Conservation (phyloP, 2,329 filamentous ascomycete species). For the Fonsecaea pugnacius region DNA sequence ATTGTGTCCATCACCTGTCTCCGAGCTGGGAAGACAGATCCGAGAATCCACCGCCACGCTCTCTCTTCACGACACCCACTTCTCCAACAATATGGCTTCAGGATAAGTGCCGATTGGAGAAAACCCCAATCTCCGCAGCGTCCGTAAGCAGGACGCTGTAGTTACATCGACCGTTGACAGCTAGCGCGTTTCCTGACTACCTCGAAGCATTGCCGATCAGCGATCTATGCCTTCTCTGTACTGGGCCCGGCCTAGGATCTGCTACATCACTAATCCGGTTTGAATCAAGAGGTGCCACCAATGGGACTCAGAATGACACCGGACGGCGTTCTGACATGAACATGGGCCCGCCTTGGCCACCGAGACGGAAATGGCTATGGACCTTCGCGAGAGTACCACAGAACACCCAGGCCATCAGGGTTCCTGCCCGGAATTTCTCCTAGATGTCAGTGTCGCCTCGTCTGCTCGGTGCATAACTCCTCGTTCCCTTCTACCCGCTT, state of each 20-base stretch:
- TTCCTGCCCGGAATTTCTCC: constrained; percentile 10
- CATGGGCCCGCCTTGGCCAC: neutral
- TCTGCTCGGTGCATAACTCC: neutral
- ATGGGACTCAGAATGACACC: neutral
- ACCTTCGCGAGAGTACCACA: neutral
- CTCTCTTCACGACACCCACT: neutral
- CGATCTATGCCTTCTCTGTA: neutral
- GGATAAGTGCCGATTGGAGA: constrained; percentile 18
- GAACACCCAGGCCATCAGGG: neutral
- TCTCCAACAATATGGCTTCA: constrained; percentile 3
- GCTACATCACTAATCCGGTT: neutral
- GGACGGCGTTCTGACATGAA: neutral
- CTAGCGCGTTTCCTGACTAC: neutral
- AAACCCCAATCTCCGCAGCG: constrained; percentile 17
- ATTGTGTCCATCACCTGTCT: neutral
- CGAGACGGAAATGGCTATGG: constrained; percentile 9
- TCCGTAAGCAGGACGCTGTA: neutral
- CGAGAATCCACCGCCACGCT: neutral
- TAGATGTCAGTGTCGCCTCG: neutral
- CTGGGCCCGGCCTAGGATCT: constrained; percentile 6
- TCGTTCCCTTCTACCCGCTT: constrained; percentile 5
- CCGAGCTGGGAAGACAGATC: neutral
- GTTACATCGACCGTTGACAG: constrained; percentile 2
- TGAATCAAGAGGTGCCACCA: constrained; percentile 5
- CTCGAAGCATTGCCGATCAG: constrained; percentile 8